Conservation (phyloP, 441 rosid genomes). For the Syzygium malaccense region DNA sequence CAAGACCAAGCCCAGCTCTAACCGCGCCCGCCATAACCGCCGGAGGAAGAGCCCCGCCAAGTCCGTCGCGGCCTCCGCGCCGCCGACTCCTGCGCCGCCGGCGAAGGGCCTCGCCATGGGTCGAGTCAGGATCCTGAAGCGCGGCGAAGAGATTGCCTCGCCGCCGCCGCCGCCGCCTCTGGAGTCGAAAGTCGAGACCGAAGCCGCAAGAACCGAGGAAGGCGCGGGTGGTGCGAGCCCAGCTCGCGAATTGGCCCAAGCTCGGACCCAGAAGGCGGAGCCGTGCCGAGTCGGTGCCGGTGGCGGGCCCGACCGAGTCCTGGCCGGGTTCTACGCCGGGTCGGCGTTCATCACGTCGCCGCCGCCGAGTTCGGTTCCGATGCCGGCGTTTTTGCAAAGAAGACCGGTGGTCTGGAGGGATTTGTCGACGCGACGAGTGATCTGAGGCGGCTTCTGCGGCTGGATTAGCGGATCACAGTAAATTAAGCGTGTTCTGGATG, state of each 20-base stretch:
- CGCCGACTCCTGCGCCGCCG: constrained; percentile 3
- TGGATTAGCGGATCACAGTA: constrained; percentile 17
- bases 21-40: constrained; percentile 24
- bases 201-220: constrained; percentile 25
- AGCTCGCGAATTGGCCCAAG: constrained; percentile 19
- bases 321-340: constrained; percentile 57
- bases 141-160: constrained; percentile 45
- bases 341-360: constrained; percentile 72
- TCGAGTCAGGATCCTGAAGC: constrained; percentile 58
- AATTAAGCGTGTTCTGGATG: background rate
- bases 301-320: background rate
- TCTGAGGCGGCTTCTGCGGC: constrained; percentile 44
- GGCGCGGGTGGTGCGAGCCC: constrained; percentile 13
- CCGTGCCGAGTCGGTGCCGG: background rate
- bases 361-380: constrained; percentile 81
- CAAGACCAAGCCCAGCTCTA: background rate
- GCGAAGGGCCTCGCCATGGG: constrained; percentile 23
- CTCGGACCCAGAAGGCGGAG: constrained; percentile 25
- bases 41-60: constrained; percentile 34
- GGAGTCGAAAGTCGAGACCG: background rate
- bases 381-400: constrained; percentile 67
- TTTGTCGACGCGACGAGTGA: constrained; percentile 39
- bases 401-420: constrained; percentile 2
- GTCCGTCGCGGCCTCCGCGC: constrained; percentile 4
- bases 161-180: background rate